Base-by-base conservation (phyloP, 805 yeast genomes). In the Kodamaea restingae region DNA sequence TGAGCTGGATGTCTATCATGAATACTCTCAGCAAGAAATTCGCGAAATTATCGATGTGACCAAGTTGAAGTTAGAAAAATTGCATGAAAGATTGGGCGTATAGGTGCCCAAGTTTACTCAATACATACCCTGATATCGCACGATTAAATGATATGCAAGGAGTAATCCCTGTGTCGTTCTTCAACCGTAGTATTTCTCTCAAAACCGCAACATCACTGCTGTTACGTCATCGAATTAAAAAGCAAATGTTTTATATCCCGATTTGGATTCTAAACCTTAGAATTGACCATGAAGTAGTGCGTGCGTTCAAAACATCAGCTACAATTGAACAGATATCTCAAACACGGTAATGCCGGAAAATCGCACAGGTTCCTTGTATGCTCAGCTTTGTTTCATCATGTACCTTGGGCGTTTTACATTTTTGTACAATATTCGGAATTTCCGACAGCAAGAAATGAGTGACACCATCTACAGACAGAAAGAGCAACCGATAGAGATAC, bases 11-110 rank as follows among this genome's bases (percentile, higher is more conserved):
- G 36, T 35, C 10, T 26, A 30, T 15, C 41, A 32, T 17, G 39
- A 48, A 18, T 60, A 62, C 45, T 53, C 57, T 12, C 50, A 60
- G 29, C 77, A 73, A 49, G 78, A 75, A 39, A 43, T 76, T 15
- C 55, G 59, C 31, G 80, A 76, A 47, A 65, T 73, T 33, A 64
- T 77, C 14, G 56, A 55, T 32, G 54, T 75, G 29, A 64, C 78
- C 28, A 74, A 73, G 48, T 39, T 53, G 42, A 60, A 75, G 38
- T 49, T 76, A 32, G 63, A 64, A 18, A 58, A 58, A 12, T 49
- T 73, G 35, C 54, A 43, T 24, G 45, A 43, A 8, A 21, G 36
- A 32, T 42, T 46, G 38, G 32, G 27, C 25, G 10, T 12, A 4
- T 25, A 28, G 21, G 22, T 12, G 20, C 10, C 12, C 4, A 12